A percentile compares a stretch with the other conserved stretches of the same genome.
phyloP scores from a whole-genome alignment of 2,329 filamentous ascomycete species.

The Coniochaeta sp. region DNA sequence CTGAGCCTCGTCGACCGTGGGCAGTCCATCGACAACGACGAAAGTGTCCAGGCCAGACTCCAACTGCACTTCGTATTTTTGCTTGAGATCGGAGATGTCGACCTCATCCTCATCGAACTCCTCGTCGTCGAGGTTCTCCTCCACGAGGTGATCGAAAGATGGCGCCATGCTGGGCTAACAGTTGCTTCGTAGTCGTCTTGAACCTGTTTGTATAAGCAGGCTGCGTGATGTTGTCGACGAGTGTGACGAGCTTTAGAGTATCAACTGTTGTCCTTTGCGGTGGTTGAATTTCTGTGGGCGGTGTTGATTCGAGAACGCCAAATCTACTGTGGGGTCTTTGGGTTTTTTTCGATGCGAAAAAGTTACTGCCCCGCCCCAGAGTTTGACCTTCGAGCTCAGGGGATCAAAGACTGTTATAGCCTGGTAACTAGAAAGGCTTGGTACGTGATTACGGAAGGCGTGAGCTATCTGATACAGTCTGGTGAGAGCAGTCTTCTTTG shows the following conservation, averaged over 20 bases:
- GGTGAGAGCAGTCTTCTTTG: not conserved
- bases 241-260: not conserved
- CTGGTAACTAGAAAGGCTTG: too few species aligned
- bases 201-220: not conserved
- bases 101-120: constrained; percentile 89
- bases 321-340: not conserved
- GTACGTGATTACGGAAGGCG: not conserved
- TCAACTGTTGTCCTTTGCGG: not conserved
- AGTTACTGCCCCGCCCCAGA: not conserved
- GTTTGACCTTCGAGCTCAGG: not conserved
- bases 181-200: not conserved
- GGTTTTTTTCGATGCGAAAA: not conserved
- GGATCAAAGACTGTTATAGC: too few species aligned
- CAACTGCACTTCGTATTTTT: constrained; percentile 91
- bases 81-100: constrained; percentile 88
- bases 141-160: constrained; percentile 85
- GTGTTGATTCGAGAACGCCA: not conserved
- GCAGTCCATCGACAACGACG: constrained; percentile 90
- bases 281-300: not conserved
- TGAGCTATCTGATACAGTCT: not conserved
- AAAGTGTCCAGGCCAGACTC: constrained; percentile 96
- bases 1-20: constrained; percentile 80
- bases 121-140: constrained; percentile 80
- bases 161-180: constrained; percentile 68
- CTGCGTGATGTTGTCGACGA: not conserved